Evolutionary conservation across 768 basidiomycete species (phyloP), one percentile per base, ranked within the genome.

Genomic region (Leccinum boreale): DNA sequence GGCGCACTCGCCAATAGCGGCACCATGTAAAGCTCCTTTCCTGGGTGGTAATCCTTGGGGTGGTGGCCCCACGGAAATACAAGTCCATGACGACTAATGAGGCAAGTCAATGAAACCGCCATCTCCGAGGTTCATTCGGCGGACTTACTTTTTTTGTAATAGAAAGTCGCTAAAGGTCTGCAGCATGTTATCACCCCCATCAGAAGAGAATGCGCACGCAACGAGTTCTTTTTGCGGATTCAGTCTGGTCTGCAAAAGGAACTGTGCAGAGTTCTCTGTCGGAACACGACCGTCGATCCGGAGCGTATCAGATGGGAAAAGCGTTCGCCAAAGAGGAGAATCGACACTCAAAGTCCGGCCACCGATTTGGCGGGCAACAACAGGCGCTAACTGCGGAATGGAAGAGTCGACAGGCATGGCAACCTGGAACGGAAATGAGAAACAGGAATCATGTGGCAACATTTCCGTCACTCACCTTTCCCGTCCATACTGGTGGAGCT

Each of bases 261-360:
- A 96, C 58, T 90, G 83, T 14, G 83, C 75, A 3, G 92, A 92
- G 59, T 82, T 86, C n/a, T 81, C 80, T 4, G 85, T 83, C 4
- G 87, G 84, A 23, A 96, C 91, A 36, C 93, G 87, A 0, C 93
- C 93, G 62, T 93, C 92, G 59, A 94, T 90, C 23, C 85, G 78
- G 21, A 94, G 78, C 21, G 81, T 75, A 46, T 83, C 81, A 11
- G 82, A 76, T 15, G 91, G 90, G 68, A 95, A 90, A 33, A 96
- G 76, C 0, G 83, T 85, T 56, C 78, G 78, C 93, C 94, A 95
- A 24, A 89, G 80, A 3, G 75, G 71, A 1, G 87, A 86, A 56
- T 81, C 78, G 45, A 70, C 67, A 21, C 77, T 80, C 49, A 94
- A 71, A 3, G 77, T 62, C 49, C 86, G 81, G 15, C 93, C 94